A percentile compares a stretch with the other conserved stretches of the same genome.
Conservation (phyloP, 495 filamentous ascomycete genomes). For the Schizothecium vesticola region DNA sequence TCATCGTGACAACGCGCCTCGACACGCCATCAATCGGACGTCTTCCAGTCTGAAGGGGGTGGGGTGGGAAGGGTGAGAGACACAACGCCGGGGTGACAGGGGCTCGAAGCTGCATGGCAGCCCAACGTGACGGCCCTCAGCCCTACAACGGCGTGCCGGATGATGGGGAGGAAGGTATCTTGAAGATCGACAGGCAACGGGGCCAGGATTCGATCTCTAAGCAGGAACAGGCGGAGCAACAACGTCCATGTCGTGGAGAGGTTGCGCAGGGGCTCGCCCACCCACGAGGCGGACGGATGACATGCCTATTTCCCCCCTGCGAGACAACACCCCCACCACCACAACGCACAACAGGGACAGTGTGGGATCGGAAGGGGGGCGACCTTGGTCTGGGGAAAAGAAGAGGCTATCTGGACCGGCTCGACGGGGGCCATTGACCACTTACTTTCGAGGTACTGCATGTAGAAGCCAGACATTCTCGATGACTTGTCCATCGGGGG, state of each 20-base stretch:
- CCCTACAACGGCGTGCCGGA: constrained; percentile 22
- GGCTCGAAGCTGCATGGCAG: constrained; percentile 42
- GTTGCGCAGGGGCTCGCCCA: constrained; percentile 24
- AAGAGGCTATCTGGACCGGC: constrained; percentile 2
- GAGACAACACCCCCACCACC: constrained; percentile 23
- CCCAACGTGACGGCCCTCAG: constrained; percentile 38
- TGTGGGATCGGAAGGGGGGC: constrained; percentile 12
- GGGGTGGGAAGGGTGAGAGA: constrained; percentile 11
- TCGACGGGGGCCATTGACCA: constrained; percentile 27
- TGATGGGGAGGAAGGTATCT: not conserved
- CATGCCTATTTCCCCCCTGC: constrained; percentile 15
- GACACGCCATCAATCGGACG: constrained; percentile 28
- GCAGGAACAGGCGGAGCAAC: constrained; percentile 19
- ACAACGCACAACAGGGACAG: constrained; percentile 18
- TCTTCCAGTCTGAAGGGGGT: not conserved
- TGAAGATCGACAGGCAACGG: constrained; percentile 16
- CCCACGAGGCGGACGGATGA: constrained; percentile 19
- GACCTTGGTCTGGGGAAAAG: not conserved
- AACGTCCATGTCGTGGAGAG: constrained; percentile 23
- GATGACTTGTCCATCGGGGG: constrained; percentile 18
- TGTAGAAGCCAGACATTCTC: constrained; percentile 56
- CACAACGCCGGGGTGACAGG: constrained; percentile 31
- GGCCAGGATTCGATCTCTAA: constrained; percentile 21
- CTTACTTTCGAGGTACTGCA: constrained; percentile 61
- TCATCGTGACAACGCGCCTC: constrained; percentile 28